Evolutionary conservation across 2,329 filamentous ascomycete genomes (phyloP).

Genomic region (Volutella citrinella): DNA sequence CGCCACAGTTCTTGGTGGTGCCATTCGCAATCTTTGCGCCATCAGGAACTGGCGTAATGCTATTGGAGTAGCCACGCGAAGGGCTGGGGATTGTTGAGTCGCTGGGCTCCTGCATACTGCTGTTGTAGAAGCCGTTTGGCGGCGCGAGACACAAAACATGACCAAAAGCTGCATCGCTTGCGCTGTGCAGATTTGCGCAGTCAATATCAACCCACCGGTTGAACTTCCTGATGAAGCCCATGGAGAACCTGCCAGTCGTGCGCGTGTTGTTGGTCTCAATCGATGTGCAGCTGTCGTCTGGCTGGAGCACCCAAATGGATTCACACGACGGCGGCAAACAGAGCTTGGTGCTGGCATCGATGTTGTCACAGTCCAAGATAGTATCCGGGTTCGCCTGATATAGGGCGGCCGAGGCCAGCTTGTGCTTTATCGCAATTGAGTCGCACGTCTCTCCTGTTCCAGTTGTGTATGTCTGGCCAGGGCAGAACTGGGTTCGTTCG

Average conservation of each 20-base stretch:
- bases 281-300: background rate
- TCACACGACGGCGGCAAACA: background rate
- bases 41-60: too few species aligned
- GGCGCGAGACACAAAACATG: conserved; percentile 2
- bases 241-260: too few species aligned
- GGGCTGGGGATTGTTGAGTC: too few species aligned
- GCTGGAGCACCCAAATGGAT: background rate
- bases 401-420: background rate
- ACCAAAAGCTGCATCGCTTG: background rate
- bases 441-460: background rate
- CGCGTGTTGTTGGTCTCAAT: background rate
- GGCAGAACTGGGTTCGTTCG: background rate
- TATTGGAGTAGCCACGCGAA: too few species aligned
- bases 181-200: conserved; percentile 2
- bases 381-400: background rate
- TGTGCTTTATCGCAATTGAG: background rate
- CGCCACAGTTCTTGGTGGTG: too few species aligned
- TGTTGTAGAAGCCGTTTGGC: conserved; percentile 1
- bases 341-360: background rate
- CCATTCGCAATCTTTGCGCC: too few species aligned
- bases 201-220: conserved; percentile 3
- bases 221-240: conserved; percentile 1
- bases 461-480: background rate
- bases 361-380: conserved; percentile 1
- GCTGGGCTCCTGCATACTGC: too few species aligned